Evolutionary conservation across 495 filamentous ascomycete genomes (phyloP), one percentile per base, ranked within the genome.

Genomic region (Penicillium crystallinum): DNA sequence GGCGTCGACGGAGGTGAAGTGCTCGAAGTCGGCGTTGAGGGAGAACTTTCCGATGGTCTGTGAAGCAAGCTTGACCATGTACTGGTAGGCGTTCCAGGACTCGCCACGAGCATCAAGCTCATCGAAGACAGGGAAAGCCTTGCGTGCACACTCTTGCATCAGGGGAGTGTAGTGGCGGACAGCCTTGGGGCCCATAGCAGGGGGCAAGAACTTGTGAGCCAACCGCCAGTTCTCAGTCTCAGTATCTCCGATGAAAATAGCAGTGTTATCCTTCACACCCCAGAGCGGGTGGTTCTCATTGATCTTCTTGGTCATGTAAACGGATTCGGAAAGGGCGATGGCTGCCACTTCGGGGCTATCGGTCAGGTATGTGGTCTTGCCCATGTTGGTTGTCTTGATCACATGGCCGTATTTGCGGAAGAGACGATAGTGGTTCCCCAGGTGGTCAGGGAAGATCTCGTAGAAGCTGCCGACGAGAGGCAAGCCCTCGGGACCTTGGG

Each of bases 401-500:
- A 82, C 54, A 5, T 66, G 69, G 6, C 81, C 81, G 56, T 81
- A 83, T 43, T 70, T 68, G 19, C 62, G 58, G 56, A 81, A 82
- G 0, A 83, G 71, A 0, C 80, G 70, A n/a, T 79, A 59, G 59
- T 82, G 72, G 64, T 84, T 84, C 10, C 81, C 81, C 0, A 82
- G 64, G 52, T 77, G 77, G 58, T 84, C 81, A 1, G 81, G 78
- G 59, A 70, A 84, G 45, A 83, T 64, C 55, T 81, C 79, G 53
- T 74, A 79, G 65, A 68, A 77, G 60, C 62, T 76, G 17, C 80
- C 77, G 12, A 79, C 68, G 7, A 73, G 47, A 8, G 81, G 81
- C 0, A 83, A 62, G 2, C 72, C 74, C 2, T 56, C 42, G 1
- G 79, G 80, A 0, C 79, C 79, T 29, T 71, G 71, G 12, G 72